Conservation (phyloP, 176 grass and related monocot species). For the Oryza punctata region DNA sequence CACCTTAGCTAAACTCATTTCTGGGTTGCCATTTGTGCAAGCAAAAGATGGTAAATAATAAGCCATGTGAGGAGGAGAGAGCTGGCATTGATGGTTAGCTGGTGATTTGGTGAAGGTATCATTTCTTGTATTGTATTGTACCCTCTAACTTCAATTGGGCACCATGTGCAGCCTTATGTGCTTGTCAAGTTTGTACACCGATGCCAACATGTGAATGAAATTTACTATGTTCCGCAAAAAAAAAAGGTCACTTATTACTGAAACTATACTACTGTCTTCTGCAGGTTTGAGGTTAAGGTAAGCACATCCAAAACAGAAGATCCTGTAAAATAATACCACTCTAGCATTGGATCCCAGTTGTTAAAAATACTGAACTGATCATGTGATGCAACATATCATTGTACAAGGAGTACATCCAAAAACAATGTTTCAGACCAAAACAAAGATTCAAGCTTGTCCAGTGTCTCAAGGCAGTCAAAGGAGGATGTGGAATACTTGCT, state of each 20-base stretch:
- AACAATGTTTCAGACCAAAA: not conserved
- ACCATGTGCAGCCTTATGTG: conserved; percentile 38
- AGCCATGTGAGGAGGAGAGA: not conserved
- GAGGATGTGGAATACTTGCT: not conserved
- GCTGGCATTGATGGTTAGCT: conserved; percentile 30
- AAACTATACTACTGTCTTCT: not conserved
- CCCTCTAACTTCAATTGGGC: conserved; percentile 20
- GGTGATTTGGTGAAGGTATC: conserved; percentile 33
- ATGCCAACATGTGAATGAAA: conserved; percentile 1
- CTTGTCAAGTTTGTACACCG: conserved; percentile 21
- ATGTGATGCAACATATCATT: conserved; percentile 35
- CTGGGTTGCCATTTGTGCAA: conserved; percentile 47
- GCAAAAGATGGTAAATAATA: conserved; percentile 4
- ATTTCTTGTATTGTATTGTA: conserved; percentile 10
- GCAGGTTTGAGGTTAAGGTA: conserved; percentile 5
- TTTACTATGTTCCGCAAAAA: not conserved
- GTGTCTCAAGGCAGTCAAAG: conserved; percentile 20
- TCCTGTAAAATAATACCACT: not conserved
- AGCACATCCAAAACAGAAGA: conserved; percentile 1
- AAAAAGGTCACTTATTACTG: conserved; percentile 4
- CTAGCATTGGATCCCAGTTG: conserved; percentile 16
- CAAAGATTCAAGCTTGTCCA: not conserved
- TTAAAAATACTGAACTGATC: conserved; percentile 1
- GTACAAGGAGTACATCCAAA: conserved; percentile 24
- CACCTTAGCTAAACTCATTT: conserved; percentile 30